Evolutionary conservation across 2,329 filamentous ascomycete species (phyloP), one percentile per base, ranked within the genome.

Genomic region (Xylariaceae sp.): DNA sequence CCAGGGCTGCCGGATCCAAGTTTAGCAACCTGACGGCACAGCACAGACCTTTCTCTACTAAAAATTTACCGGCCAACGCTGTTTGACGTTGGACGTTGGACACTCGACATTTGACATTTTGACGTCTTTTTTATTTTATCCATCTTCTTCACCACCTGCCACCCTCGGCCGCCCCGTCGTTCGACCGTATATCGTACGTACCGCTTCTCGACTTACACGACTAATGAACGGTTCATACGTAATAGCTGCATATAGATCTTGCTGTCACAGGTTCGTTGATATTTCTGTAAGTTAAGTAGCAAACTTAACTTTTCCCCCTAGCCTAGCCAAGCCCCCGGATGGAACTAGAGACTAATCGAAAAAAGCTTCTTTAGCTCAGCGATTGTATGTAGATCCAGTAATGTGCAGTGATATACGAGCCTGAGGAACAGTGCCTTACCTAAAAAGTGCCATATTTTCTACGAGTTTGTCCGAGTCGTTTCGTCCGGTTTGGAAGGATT

Each of bases 391-490:
- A n/a, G n/a, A n/a, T n/a, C n/a, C n/a, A n/a, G 54, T 59, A 58
- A 62, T 61, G 58, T 63, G 59, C 52, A 59, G 64, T 64, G 60
- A 60, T 56, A 63, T 59, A 63, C 51, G 54, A 60, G 7, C 44
- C 47, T 61, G 21, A 53, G 50, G 54, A 56, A 50, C 45, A 61
- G 29, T 46, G 43, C 23, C 29, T 49, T 56, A 40, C 40, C 32
- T 44, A 54, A 50, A 42, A 46, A 57, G 48, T 9, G 23, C 42
- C 46, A 40, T 41, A 20, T 37, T 55, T 29, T 44, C 21, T 18
- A 41, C 42, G 32, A 45, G 48, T 21, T 21, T 52, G 32, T 44
- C 2, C 51, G 40, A 32, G n/a, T 26, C 20, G 26, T 48, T 19
- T 3, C n/a, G 12, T 48, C 20, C 16, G 18, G 21, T 14, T 52